phyloP scores from a whole-genome alignment of 2,329 filamentous ascomycete species.

The Diplodia intermedia region DNA sequence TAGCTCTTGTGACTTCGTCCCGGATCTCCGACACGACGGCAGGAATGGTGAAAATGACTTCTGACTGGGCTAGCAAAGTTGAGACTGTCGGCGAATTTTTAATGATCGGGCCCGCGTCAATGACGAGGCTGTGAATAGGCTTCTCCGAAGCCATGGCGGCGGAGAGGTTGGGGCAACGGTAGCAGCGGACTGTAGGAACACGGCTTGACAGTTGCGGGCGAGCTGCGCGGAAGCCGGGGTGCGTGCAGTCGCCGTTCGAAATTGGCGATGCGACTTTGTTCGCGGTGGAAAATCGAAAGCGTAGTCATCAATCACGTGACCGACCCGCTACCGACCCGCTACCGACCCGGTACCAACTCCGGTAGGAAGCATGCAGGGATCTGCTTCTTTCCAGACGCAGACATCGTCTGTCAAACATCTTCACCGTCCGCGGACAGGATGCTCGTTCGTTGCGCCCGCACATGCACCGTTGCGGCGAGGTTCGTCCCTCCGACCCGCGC shows the following conservation, averaged over 20 bases:
- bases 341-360: neutral
- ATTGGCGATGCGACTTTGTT: conserved; percentile 22
- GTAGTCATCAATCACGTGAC: conserved; percentile 3
- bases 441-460: neutral
- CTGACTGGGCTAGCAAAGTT: conserved; percentile 77
- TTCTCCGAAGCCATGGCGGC: conserved; percentile 57
- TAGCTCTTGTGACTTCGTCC: conserved; percentile 78
- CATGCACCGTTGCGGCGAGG: neutral
- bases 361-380: conserved; percentile 13
- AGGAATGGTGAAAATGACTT: conserved; percentile 73
- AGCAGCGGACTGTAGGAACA: neutral
- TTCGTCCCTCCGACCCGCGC: neutral
- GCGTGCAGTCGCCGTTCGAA: neutral
- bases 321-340: neutral
- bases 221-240: conserved; percentile 4
- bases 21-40: conserved; percentile 86
- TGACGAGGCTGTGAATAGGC: conserved; percentile 79
- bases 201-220: neutral
- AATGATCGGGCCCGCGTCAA: conserved; percentile 92
- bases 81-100: conserved; percentile 89
- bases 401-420: neutral
- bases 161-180: neutral
- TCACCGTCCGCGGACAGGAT: neutral
- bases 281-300: conserved; percentile 1
- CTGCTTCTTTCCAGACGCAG: too few species aligned